These are phyloP conservation scores for Phytopythium helicoides DNA, from an alignment of 352 stramenopile species.

Conservation along the genomic window DNA sequence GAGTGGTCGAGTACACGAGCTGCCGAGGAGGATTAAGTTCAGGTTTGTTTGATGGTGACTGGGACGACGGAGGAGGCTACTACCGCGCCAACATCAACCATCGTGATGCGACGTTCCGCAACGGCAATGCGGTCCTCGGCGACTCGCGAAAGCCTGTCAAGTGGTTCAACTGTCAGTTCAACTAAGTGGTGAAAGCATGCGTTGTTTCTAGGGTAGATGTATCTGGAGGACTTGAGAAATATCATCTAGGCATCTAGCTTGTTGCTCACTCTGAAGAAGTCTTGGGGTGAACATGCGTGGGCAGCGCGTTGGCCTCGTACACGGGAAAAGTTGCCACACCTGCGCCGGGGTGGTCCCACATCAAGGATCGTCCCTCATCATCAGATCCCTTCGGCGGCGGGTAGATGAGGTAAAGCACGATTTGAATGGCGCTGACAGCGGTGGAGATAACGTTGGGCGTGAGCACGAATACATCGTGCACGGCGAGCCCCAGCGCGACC, in stretches of 20 bases:
- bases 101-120: neutral
- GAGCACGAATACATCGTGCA: slow-evolving; percentile 33
- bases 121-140: slow-evolving; percentile 1
- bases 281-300: neutral
- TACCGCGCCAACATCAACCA: slow-evolving; percentile 14
- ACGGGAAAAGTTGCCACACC: too few species aligned
- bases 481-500: slow-evolving; percentile 35
- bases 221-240: too few species aligned
- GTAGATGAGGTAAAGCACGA: slow-evolving; percentile 45
- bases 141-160: slow-evolving; percentile 7
- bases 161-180: slow-evolving; percentile 10
- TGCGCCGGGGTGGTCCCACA: too few species aligned
- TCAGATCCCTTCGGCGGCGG: neutral
- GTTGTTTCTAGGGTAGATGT: too few species aligned
- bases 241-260: too few species aligned
- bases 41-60: slow-evolving; percentile 2
- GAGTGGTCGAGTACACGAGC: slow-evolving; percentile 13
- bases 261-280: too few species aligned
- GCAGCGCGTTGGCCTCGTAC: neutral
- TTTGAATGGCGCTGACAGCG: slow-evolving; percentile 32
- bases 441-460: slow-evolving; percentile 33
- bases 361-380: neutral
- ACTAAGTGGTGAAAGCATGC: neutral
- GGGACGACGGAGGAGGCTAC: slow-evolving; percentile 5
- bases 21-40: slow-evolving; percentile 8